Conservation (phyloP, 2,329 filamentous ascomycete species). For the Aspergillus versicolor region DNA sequence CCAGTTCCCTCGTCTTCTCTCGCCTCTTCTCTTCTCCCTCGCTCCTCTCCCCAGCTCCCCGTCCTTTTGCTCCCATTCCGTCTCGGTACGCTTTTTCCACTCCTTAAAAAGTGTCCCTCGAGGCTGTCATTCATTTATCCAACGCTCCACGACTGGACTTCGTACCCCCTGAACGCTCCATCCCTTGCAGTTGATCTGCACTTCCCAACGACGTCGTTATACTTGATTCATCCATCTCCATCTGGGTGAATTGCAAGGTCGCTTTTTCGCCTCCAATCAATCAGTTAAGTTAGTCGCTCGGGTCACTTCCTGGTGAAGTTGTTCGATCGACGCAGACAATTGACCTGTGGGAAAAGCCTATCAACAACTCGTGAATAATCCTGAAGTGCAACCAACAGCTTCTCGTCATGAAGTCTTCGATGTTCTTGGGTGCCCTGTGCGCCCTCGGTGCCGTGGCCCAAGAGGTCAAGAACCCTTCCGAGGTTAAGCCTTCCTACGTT, state of each 20-base stretch:
- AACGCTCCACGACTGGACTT: slow-evolving; percentile 15
- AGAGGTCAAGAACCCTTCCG: not conserved
- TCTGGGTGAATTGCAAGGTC: slow-evolving; percentile 6
- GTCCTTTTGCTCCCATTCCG: slow-evolving; percentile 12
- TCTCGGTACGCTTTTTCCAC: slow-evolving; percentile 28
- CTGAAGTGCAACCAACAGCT: slow-evolving; percentile 8
- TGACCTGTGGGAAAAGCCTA: slow-evolving; percentile 30
- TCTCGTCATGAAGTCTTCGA: slow-evolving; percentile 32
- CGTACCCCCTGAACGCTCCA: slow-evolving; percentile 12
- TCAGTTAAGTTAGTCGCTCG: slow-evolving; percentile 14
- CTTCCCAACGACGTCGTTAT: slow-evolving; percentile 11
- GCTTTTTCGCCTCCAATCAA: slow-evolving; percentile 4
- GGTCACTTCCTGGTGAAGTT: slow-evolving; percentile 40
- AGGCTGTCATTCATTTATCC: slow-evolving; percentile 36
- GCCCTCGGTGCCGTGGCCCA: slow-evolving; percentile 32
- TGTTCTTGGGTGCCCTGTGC: slow-evolving; percentile 37
- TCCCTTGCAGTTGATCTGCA: slow-evolving; percentile 36
- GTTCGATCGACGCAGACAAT: slow-evolving; percentile 23
- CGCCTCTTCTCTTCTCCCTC: slow-evolving; percentile 8
- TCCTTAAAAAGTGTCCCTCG: slow-evolving; percentile 28
- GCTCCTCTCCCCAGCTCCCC: slow-evolving; percentile 14
- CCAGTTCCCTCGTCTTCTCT: slow-evolving; percentile 17
- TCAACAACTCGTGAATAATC: slow-evolving; percentile 8
- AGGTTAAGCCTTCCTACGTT: slow-evolving; percentile 35
- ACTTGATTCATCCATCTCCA: slow-evolving; percentile 6